A percentile compares a stretch with the other conserved stretches of the same genome.
phyloP scores from a whole-genome alignment of 176 grass and related monocot genomes.

The Metroxylon sagu region DNA sequence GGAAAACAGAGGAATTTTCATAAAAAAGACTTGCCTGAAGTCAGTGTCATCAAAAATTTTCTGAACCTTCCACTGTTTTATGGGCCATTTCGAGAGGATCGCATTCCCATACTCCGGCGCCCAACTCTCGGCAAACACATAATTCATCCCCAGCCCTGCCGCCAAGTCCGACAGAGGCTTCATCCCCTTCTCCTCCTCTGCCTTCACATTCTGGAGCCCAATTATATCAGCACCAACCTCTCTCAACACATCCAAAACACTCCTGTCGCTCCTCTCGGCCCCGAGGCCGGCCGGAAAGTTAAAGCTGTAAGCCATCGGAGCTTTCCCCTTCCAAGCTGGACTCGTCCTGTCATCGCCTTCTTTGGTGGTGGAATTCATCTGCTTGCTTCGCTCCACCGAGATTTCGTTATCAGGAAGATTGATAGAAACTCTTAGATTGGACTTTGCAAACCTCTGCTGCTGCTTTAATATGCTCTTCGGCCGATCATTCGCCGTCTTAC shows the following conservation, averaged over 20 bases:
- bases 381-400: slow-evolving; percentile 50
- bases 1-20: neutral
- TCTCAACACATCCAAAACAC: slow-evolving; percentile 75
- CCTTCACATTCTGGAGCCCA: slow-evolving; percentile 86
- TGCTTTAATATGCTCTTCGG: slow-evolving; percentile 90
- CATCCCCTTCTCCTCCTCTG: slow-evolving; percentile 87
- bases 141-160: slow-evolving; percentile 76
- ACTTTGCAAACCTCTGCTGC: slow-evolving; percentile 34
- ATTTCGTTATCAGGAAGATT: slow-evolving; percentile 97
- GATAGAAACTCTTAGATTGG: slow-evolving; percentile 80
- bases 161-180: slow-evolving; percentile 78
- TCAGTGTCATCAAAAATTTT: slow-evolving; percentile 73
- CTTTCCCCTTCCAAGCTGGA: slow-evolving; percentile 22
- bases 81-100: slow-evolving; percentile 87
- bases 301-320: neutral
- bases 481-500: slow-evolving; percentile 27
- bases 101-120: slow-evolving; percentile 95
- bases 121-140: slow-evolving; percentile 98
- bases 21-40: slow-evolving; percentile 37
- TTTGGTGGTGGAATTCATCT: neutral
- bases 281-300: neutral
- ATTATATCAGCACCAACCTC: slow-evolving; percentile 83
- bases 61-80: slow-evolving; percentile 69
- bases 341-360: neutral
- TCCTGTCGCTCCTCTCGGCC: slow-evolving; percentile 16